Evolutionary conservation across 176 grass and related monocot genomes (phyloP), one percentile per base, ranked within the genome.

Genomic region (Coix lacrymajobi): DNA sequence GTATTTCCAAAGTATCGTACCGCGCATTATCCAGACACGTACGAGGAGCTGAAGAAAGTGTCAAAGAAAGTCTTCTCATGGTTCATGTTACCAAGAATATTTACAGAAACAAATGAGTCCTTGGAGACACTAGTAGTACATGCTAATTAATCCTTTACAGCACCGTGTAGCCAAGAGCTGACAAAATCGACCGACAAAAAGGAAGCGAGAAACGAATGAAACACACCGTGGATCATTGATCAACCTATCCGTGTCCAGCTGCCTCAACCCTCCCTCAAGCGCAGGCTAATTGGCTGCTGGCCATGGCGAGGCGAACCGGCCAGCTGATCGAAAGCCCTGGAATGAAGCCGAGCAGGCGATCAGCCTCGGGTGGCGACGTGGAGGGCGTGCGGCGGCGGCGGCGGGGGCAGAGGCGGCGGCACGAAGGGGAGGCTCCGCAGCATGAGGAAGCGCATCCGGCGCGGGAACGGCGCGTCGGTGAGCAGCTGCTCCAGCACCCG

Each of bases 381-480:
- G 80, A 97, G 78, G 11, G 90, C 92, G 83, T 98, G 84, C 11
- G 86, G 20, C 71, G 94, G 91, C 77, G 89, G 88, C 0, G 87
- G 87, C 13, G 87, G 83, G 16, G 80, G 92, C 20, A 14, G 88
- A 1, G 83, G 90, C 44, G 90, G 86, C 6, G 78, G 38, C 4
- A 84, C 81, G 85, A 94, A 97, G 51, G 95, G 95, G 75, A 98
- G 88, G 82, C 86, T 94, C 57, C 88, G 92, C 46, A 95, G 88
- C 88, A 98, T 98, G 88, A 95, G 88, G 75, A 92, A 91, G 66
- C 95, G 88, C 95, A 94, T 92, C 71, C 88, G 83, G 54, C 92
- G 78, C n/a, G 92, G 92, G 76, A 98, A 87, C 44, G 92, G 95
- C 63, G 83, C 90, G 48, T 81, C 86, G 90, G 24, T 44, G 51